Percentiles rank a stretch among this genome's conserved stretches.
phyloP scores from a whole-genome alignment of 164 flowering plant genomes.

The Litsea cubeba region DNA sequence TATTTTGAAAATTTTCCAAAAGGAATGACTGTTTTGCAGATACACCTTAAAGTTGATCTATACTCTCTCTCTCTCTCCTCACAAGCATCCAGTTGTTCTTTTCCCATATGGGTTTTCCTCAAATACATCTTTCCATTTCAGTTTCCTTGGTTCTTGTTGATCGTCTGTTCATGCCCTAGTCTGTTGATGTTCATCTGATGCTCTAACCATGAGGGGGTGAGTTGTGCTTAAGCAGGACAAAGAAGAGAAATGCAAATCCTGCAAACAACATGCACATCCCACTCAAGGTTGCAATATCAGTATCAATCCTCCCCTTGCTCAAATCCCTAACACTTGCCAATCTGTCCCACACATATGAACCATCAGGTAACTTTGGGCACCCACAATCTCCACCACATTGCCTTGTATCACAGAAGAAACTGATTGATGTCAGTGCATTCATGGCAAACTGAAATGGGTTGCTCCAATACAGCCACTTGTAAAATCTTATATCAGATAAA shows the following conservation, averaged over 20 bases:
- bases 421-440: conserved; percentile 27
- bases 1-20: too few relatives aligned
- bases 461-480: conserved; percentile 28
- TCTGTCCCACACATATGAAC: conserved; percentile 32
- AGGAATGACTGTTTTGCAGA: too few relatives aligned
- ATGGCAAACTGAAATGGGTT: conserved; percentile 28
- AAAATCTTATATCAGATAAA: conserved; percentile 24
- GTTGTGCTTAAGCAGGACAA: conserved; percentile 25
- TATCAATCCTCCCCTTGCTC: conserved; percentile 17
- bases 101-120: too few relatives aligned
- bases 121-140: background rate
- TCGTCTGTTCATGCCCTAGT: background rate
- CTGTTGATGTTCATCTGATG: background rate
- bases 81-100: too few relatives aligned
- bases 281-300: conserved; percentile 21
- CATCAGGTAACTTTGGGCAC: conserved; percentile 28
- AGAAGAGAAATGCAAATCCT: conserved; percentile 28
- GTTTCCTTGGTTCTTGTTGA: background rate
- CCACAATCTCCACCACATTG: conserved; percentile 20
- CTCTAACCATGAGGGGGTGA: conserved; percentile 11
- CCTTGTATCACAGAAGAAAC: conserved; percentile 26
- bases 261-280: conserved; percentile 27
- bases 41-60: too few relatives aligned
- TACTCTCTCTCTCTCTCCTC: too few relatives aligned
- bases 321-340: conserved; percentile 18